Evolutionary conservation across 352 stramenopile genomes (phyloP), one percentile per base, ranked within the genome.

Genomic region (Albugo candida): DNA sequence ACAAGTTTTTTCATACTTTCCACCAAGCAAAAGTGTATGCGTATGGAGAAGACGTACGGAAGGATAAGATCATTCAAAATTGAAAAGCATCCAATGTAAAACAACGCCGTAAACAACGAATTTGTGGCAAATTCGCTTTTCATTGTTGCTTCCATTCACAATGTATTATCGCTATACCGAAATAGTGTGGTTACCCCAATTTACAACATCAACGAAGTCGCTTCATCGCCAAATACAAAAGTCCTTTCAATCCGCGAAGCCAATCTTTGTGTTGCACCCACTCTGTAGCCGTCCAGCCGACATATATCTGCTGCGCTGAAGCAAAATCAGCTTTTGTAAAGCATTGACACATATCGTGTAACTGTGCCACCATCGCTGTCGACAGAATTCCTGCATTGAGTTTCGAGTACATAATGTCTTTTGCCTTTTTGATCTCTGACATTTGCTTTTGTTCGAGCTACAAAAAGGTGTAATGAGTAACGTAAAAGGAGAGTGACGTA

Each of bases 241-340:
- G 70, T 58, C 85, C 91, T 61, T 98, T 98, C 61, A 97, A 72
- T 13, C 91, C 92, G 60, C 95, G 95, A 52, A 97, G 78, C 92
- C 92, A 98, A 75, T 97, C 93, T 69, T 97, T 97, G 76, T 98
- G 91, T 49, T 92, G 81, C 53, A 81, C 74, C 93, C 93, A 98
- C 49, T 96, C 83, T 45, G 77, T 92, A 45, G 79, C 91, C 20
- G 93, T 94, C 19, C 97, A 64, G 35, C 61, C 68, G 47, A 92
- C 92, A 55, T 97, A 81, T 44, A 96, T 83, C 36, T 67, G 53
- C 49, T 86, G 73, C 45, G 78, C 78, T 16, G 60, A 70, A 37
- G 55, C 70, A 60, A 87, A 88, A 63, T 92, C 76, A 36, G 70
- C 69, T 45, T 80, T 70, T 24, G 56, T 70, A 48, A 92, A 88